phyloP scores from a whole-genome alignment of 257 asterid genomes.

The Catharanthus roseus region DNA sequence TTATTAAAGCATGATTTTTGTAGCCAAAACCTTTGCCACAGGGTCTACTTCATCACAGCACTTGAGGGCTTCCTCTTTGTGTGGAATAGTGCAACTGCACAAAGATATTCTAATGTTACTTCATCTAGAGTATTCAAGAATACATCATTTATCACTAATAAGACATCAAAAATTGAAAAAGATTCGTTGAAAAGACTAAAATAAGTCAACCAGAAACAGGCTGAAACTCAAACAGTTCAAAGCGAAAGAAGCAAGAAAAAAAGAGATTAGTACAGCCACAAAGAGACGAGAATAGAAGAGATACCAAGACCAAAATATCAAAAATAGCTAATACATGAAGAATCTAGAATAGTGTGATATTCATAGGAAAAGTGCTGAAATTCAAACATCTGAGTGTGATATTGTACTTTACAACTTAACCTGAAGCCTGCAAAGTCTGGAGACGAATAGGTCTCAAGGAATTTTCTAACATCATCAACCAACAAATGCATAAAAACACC shows the following conservation, averaged over 20 bases:
- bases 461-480: constrained; percentile 68
- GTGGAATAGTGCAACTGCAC: constrained; percentile 92
- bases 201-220: neutral
- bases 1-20: constrained; percentile 1
- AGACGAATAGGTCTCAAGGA: constrained; percentile 72
- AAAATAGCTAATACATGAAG: neutral
- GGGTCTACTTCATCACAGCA: constrained; percentile 87
- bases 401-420: constrained; percentile 33
- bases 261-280: neutral
- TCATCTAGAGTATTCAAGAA: neutral
- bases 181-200: neutral
- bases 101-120: constrained; percentile 16
- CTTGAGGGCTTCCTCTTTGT: constrained; percentile 69
- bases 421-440: constrained; percentile 90
- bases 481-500: constrained; percentile 72
- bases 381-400: constrained; percentile 2
- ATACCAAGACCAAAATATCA: neutral
- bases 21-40: constrained; percentile 64
- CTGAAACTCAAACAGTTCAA: neutral
- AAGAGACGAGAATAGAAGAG: neutral
- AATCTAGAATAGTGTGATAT: neutral
- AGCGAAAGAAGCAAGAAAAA: neutral
- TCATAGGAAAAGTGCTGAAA: neutral
- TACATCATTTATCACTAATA: neutral
- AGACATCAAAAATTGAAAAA: neutral